These are phyloP conservation scores for Phytophthora cryptogea DNA, from an alignment of 352 stramenopile genomes.

Conservation along the genomic window DNA sequence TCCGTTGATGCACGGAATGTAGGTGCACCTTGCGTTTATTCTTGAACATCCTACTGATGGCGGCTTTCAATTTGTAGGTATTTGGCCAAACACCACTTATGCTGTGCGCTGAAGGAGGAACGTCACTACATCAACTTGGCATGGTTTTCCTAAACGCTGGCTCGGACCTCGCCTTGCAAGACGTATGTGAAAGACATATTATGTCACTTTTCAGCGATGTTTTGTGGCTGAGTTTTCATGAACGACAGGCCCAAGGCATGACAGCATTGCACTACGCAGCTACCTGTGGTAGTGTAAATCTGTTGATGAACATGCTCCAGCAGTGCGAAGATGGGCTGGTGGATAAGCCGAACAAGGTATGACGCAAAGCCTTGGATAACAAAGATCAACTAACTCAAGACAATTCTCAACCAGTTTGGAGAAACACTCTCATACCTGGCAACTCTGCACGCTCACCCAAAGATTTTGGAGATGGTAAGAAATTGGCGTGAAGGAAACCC, in stretches of 20 bases:
- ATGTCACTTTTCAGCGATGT: too few species aligned
- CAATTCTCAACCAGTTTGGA: conserved; percentile 40
- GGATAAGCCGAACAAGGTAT: conserved; percentile 64
- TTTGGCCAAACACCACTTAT: conserved; percentile 79
- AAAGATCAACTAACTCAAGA: neutral
- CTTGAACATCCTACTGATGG: neutral
- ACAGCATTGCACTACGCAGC: conserved; percentile 74
- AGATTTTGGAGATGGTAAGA: conserved; percentile 42
- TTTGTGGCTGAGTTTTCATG: too few species aligned
- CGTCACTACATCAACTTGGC: conserved; percentile 65
- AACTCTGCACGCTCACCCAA: conserved; percentile 39
- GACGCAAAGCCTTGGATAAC: neutral
- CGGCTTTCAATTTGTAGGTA: conserved; percentile 36
- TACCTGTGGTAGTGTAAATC: conserved; percentile 54
- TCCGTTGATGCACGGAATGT: conserved; percentile 76
- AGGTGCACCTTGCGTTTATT: conserved; percentile 1
- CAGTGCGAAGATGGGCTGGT: conserved; percentile 58
- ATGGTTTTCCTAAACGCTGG: conserved; percentile 80
- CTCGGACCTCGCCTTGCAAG: conserved; percentile 57
- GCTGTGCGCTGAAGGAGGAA: conserved; percentile 64
- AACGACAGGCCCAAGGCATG: conserved; percentile 64
- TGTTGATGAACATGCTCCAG: conserved; percentile 70
- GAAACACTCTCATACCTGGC: conserved; percentile 61
- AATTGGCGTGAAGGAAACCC: conserved; percentile 49
- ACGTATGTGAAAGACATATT: conserved; percentile 36